Base-by-base conservation (phyloP, 306 rosid species). In the Cercis canadensis region DNA sequence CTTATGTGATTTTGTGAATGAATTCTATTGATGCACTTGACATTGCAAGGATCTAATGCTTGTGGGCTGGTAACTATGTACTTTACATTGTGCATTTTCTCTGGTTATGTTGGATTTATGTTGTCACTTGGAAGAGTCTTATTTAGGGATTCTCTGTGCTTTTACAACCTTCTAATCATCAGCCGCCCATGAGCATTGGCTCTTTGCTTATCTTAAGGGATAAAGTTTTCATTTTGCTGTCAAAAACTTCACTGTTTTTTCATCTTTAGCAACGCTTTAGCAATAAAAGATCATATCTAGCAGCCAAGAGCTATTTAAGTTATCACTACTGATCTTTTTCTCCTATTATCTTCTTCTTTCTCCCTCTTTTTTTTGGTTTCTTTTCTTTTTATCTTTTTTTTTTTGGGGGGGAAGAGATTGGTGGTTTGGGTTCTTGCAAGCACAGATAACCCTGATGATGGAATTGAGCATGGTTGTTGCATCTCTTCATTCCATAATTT, bases 1-100 rank as follows among this genome's bases (percentile, higher is more conserved):
- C 32, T 31, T 5, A 57, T 17, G 24, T 56, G 19, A 18, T 17
- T 58, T 57, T 64, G 65, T 11, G 34, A 64, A 39, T 76, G 40
- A 63, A 62, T 74, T 74, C 53, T 11, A 18, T 43, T 59, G 7
- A 37, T 19, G 70, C 55, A 41, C 34, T 67, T 49, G 33, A 60
- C 33, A 9, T 55, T 12, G 18, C 32, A 40, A 44, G 47, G 36
- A 44, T 70, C 65, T 15, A 29, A 16, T 52, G 19, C 5, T 31
- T 45, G 46, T 45, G 24, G 61, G 45, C 5, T 65, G 70, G 64
- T 51, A 51, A 11, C 16, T 6, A 1, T 46, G 12, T 37, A 46
- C 7, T 32, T 31, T 39, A n/a, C 6, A 18, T 32, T 43, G 67
- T n/a, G 14, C 9, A 29, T 24, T 24, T 64, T 32, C n/a, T 31